Evolutionary conservation across 306 rosid genomes (phyloP), one percentile per base, ranked within the genome.

Genomic region (Vicia villosa): DNA sequence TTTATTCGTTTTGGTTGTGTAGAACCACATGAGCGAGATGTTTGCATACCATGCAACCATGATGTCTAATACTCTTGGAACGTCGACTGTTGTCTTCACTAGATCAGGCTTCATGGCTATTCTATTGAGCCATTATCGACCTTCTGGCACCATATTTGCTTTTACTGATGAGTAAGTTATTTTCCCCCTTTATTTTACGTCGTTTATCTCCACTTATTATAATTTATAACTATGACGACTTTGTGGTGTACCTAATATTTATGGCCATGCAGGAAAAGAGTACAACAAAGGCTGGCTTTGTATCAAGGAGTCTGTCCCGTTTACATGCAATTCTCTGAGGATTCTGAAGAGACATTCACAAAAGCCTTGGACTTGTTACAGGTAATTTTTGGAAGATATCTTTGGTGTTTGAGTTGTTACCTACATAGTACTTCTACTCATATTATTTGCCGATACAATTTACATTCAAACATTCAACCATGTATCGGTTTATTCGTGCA

Each of bases 1-100:
- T 59, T 50, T 64, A 34, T 40, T 60, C 55, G 10, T 65, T 75
- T 72, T 37, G n/a, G 26, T 30, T 63, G 16, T 77, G 77, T 69
- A 94, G 96, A 94, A 94, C 72, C 97, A 88, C 77, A 94, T 87
- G 98, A 94, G 98, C 3, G 98, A 90, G 85, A 94, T 90, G 97
- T 94, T 94, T 84, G 98, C 98, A 41, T 94, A 87, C 82, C 98
- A 94, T 73, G 98, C 98, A 68, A 94, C 98, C 77, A 87, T 88
- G 85, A 94, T 94, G 95, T 88, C 98, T 70, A 90, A 94, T 79
- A 90, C 97, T 77, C 97, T 94, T 28, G 95, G 98, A 75, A 91
- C 97, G 26, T 91, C 98, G 61, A 87, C 92, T 21, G 95, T 94
- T 50, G 98, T 90, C 72, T 94, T 94, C 78, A 94, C 98, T 42